Percentiles rank a stretch among this genome's conserved stretches.
Conservation (phyloP, 2,329 filamentous ascomycete genomes). For the Rosellinia necatrix region DNA sequence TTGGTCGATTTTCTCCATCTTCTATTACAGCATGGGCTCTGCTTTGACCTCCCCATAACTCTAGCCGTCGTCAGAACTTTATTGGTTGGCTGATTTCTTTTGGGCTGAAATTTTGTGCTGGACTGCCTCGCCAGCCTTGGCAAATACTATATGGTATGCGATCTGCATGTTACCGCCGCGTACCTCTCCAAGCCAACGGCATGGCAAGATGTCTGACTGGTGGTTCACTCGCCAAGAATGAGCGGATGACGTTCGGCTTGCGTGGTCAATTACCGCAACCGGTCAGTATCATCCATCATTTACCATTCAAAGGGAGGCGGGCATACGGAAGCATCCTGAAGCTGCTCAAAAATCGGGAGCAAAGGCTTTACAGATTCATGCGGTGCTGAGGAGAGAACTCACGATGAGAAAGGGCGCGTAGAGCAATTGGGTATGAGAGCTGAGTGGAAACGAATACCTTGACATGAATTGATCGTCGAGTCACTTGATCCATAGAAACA, state of each 20-base stretch:
- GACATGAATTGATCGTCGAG: too few relatives aligned
- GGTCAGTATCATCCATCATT: neutral
- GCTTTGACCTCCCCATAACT: too few relatives aligned
- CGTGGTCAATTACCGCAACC: neutral
- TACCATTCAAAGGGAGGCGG: neutral
- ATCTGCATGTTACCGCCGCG: neutral
- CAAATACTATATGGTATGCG: neutral
- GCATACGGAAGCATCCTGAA: neutral
- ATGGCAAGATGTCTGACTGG: neutral
- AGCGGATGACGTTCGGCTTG: neutral
- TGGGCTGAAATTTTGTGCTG: too few relatives aligned
- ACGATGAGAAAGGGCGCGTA: too few relatives aligned
- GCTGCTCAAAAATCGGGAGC: neutral
- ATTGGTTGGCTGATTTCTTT: neutral
- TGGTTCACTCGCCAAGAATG: neutral
- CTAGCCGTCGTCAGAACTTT: neutral
- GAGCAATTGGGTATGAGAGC: too few relatives aligned
- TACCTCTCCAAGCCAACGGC: neutral
- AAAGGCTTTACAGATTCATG: too few relatives aligned
- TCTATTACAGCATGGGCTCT: too few relatives aligned
- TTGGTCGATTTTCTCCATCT: too few relatives aligned
- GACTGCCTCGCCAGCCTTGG: neutral
- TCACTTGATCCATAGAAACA: too few relatives aligned
- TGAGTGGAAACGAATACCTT: too few relatives aligned
- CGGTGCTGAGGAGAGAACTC: too few relatives aligned